Evolutionary conservation across 768 basidiomycete species (phyloP).

Genomic region (Lentinula detonsa): DNA sequence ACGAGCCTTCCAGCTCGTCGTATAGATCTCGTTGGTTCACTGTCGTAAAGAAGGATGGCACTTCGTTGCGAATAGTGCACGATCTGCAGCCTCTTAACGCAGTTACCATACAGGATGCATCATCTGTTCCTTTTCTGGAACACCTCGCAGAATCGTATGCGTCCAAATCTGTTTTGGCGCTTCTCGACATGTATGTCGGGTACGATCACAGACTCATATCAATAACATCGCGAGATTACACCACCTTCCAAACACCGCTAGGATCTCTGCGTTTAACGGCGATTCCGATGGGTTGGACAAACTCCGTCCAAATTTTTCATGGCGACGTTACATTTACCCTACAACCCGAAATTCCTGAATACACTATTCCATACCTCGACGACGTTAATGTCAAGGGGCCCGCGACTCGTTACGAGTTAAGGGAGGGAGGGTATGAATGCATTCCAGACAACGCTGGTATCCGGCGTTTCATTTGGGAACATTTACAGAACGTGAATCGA

Average conservation of each 20-base stretch:
- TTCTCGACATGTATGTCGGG: conserved; percentile 19
- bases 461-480: conserved; percentile 13
- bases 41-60: conserved; percentile 14
- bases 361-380: conserved; percentile 31
- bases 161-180: not conserved
- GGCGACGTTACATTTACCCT: conserved; percentile 30
- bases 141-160: conserved; percentile 11
- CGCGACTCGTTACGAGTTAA: conserved; percentile 17
- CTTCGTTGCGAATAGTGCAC: conserved; percentile 16
- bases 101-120: conserved; percentile 15
- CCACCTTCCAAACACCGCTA: conserved; percentile 33
- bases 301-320: conserved; percentile 27
- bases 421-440: conserved; percentile 11
- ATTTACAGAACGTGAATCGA: conserved; percentile 7
- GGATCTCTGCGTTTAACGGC: conserved; percentile 19
- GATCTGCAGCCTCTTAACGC: conserved; percentile 21
- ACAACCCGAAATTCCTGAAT: conserved; percentile 30
- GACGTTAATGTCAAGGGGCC: conserved; percentile 29
- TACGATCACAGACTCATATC: conserved; percentile 18
- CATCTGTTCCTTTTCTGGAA: conserved; percentile 11
- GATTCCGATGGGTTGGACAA: conserved; percentile 30
- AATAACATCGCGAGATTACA: conserved; percentile 20
- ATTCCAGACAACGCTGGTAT: conserved; percentile 11
- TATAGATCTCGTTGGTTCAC: conserved; percentile 8
- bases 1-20: conserved; percentile 13